Base-by-base conservation (phyloP, 768 basidiomycete genomes). In the Rhodotorula kratochvilovae region DNA sequence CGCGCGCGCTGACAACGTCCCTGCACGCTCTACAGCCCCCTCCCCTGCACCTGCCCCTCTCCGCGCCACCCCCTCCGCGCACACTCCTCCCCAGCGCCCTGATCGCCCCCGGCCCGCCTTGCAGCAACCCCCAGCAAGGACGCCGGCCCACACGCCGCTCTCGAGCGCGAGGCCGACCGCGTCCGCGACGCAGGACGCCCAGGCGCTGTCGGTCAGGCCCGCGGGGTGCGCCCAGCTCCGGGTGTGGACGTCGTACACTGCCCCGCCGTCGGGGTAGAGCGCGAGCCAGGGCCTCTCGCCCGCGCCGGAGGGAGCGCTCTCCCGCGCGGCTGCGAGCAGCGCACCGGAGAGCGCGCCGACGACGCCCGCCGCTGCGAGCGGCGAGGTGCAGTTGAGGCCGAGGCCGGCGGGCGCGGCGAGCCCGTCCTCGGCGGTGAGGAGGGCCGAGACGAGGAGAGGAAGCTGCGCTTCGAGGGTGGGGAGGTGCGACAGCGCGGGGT, bases 331-430 rank as follows among this genome's bases (percentile, higher is more conserved):
- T 17, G 21, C 27, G 21, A 13, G 6, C 39, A 39, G 8, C 39
- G 59, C 48, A 19, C 12, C 10, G 4, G 76, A 75, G 62, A 80
- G 78, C 23, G 67, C 55, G 15, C 45, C 19, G 3, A 75, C 63
- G 33, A 81, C 74, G 0, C 19, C 6, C 13, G 43, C 6, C 51
- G 80, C 63, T 56, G 79, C 76, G 2, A 68, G 27, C 0, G 81
- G 81, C 27, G 79, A 77, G 5, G 81, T 80, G 66, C 81, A 81
- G 67, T 81, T 81, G 72, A 81, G 76, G 0, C 81, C 81, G 36
- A 81, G 66, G 2, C 76, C 79, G 55, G 71, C 67, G 7, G 76
- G 71, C n/a, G 23, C 54, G 1, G 61, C 60, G 23, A 27, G 27
- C 25, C 48, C 48, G 3, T 27, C 25, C 7, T 23, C 48, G 1